Percentiles rank a stretch among this genome's conserved stretches.
These are phyloP conservation scores for Cryoendolithus antarcticus DNA, from an alignment of 2,329 filamentous ascomycete species.

Conservation along the genomic window DNA sequence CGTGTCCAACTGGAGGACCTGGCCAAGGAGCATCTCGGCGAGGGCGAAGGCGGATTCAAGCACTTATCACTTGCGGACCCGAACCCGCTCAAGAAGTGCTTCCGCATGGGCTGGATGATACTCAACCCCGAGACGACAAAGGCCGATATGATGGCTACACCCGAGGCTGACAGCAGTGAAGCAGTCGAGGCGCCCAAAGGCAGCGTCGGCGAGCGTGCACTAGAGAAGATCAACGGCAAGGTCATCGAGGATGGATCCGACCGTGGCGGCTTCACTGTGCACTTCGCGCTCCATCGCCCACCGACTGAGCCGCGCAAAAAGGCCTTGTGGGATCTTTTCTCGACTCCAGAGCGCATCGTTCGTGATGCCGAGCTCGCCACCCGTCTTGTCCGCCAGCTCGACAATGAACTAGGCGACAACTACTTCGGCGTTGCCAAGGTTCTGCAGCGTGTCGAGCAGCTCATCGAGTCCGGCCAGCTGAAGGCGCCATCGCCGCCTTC, in stretches of 20 bases:
- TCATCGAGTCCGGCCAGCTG: constrained; percentile 64
- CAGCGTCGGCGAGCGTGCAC: constrained; percentile 44
- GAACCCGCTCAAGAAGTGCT: constrained; percentile 92
- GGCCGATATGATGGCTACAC: constrained; percentile 54
- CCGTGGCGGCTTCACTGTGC: constrained; percentile 91
- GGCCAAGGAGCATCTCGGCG: constrained; percentile 85
- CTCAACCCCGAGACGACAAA: constrained; percentile 64
- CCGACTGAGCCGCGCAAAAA: constrained; percentile 81
- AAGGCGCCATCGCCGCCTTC: constrained; percentile 44
- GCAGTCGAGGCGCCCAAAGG: constrained; percentile 42
- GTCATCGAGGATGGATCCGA: constrained; percentile 79
- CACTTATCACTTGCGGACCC: constrained; percentile 94
- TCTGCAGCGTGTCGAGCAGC: constrained; percentile 72
- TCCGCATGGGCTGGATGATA: constrained; percentile 98
- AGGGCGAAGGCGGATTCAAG: constrained; percentile 83
- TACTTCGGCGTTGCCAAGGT: constrained; percentile 70
- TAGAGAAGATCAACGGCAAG: constrained; percentile 94
- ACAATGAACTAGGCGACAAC: constrained; percentile 66
- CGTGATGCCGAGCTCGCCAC: constrained; percentile 77
- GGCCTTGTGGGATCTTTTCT: constrained; percentile 93
- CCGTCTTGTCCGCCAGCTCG: constrained; percentile 71
- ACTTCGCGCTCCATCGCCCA: constrained; percentile 90
- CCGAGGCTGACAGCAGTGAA: constrained; percentile 46
- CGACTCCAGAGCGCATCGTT: constrained; percentile 81
- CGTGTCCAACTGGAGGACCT: constrained; percentile 87